Percentiles rank a stretch among this genome's conserved stretches.
Evolutionary conservation across 192 early-diverging fungal species (phyloP).

Genomic region (Obelidium mucronatum): DNA sequence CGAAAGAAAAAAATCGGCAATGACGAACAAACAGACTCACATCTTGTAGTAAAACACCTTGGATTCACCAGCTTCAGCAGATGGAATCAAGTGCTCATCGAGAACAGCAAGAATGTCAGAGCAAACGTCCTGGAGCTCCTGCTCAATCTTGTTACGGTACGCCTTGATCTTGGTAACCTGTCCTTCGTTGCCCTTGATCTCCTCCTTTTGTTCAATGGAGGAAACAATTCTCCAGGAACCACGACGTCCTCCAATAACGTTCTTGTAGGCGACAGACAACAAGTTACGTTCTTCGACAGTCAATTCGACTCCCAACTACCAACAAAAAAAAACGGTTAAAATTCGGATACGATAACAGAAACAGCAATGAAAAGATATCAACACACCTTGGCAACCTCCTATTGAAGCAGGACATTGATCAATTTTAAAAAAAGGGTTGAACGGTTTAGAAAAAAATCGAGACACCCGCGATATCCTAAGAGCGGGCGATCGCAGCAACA

Average conservation of each 20-base stretch:
- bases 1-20: conserved; percentile 11
- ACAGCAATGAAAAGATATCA: not conserved
- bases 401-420: conserved; percentile 4
- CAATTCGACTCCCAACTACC: conserved; percentile 87
- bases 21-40: conserved; percentile 57
- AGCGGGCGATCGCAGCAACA: not conserved
- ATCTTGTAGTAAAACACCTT: conserved; percentile 99
- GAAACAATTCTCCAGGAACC: conserved; percentile 99
- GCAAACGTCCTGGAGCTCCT: conserved; percentile 95
- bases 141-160: conserved; percentile 95
- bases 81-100: conserved; percentile 88
- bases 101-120: conserved; percentile 93
- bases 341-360: not conserved
- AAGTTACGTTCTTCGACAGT: conserved; percentile 99
- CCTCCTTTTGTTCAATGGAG: conserved; percentile 99
- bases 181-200: conserved; percentile 86
- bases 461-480: too few relatives aligned
- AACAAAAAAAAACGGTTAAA: conserved; percentile 48
- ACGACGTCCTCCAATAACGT: conserved; percentile 98
- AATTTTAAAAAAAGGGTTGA: not conserved
- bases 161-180: conserved; percentile 94
- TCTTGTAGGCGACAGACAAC: conserved; percentile 99
- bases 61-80: conserved; percentile 94
- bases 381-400: conserved; percentile 87
- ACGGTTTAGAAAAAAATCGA: not conserved